These are phyloP conservation scores for Paradendryphiella salina DNA, from an alignment of 2,329 filamentous ascomycete genomes.

Conservation along the genomic window DNA sequence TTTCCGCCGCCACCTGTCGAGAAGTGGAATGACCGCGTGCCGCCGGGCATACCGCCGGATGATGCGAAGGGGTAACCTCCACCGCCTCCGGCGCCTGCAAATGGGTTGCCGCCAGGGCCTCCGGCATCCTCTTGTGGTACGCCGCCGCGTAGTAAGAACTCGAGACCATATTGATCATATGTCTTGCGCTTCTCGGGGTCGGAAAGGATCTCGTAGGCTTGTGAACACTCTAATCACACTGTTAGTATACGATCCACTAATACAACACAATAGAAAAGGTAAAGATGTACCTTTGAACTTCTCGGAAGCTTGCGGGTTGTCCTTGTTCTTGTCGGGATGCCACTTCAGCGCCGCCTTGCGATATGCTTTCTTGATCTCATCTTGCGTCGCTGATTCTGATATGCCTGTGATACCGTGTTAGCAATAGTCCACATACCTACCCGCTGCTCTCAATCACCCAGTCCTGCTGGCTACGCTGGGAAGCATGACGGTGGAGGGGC, in stretches of 20 bases:
- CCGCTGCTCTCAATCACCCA: constrained; percentile 12
- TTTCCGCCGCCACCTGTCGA: constrained; percentile 59
- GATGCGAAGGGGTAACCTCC: constrained; percentile 59
- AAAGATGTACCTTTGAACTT: constrained; percentile 77
- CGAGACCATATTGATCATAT: constrained; percentile 93
- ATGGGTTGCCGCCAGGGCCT: constrained; percentile 49
- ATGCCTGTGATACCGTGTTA: constrained; percentile 53
- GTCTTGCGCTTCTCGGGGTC: constrained; percentile 95
- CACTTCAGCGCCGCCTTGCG: constrained; percentile 86
- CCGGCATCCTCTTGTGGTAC: constrained; percentile 59
- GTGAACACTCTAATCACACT: constrained; percentile 71
- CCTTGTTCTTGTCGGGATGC: constrained; percentile 98
- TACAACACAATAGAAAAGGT: not conserved
- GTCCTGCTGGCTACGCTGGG: constrained; percentile 2
- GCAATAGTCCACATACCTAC: constrained; percentile 16
- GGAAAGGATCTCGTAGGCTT: constrained; percentile 96
- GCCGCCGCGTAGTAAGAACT: constrained; percentile 85
- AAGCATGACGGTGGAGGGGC: constrained; percentile 28
- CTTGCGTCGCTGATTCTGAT: constrained; percentile 78
- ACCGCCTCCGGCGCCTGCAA: constrained; percentile 44
- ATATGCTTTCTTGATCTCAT: constrained; percentile 97
- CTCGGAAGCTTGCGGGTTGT: constrained; percentile 80
- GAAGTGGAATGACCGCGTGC: constrained; percentile 66
- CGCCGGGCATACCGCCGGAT: constrained; percentile 61
- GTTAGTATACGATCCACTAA: constrained; percentile 18